A percentile compares a stretch with the other conserved stretches of the same genome.
phyloP scores from a whole-genome alignment of 768 basidiomycete genomes.

The Leccinum variicolor region DNA sequence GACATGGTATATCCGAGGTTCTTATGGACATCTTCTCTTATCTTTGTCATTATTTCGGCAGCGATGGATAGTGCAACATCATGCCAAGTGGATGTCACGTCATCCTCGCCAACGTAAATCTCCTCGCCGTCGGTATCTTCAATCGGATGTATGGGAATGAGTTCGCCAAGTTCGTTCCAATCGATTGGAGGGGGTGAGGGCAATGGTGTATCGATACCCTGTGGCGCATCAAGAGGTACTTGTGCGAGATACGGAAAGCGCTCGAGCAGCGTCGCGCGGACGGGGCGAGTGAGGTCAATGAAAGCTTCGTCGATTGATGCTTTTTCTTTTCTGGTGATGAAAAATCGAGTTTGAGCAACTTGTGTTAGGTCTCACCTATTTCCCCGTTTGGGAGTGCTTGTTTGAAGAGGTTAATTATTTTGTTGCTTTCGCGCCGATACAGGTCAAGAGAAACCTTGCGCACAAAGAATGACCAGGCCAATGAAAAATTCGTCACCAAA shows the following conservation, averaged over 20 bases:
- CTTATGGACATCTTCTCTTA: constrained; percentile 61
- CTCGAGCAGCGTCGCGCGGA: constrained; percentile 70
- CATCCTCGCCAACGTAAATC: constrained; percentile 24
- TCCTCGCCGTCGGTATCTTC: constrained; percentile 22
- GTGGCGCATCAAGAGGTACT: constrained; percentile 63
- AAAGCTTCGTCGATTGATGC: constrained; percentile 98
- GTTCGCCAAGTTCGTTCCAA: constrained; percentile 59
- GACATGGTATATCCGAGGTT: constrained; percentile 91
- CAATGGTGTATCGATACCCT: constrained; percentile 72
- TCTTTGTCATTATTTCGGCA: constrained; percentile 79
- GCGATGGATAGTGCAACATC: constrained; percentile 89
- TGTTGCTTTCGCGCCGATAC: constrained; percentile 87
- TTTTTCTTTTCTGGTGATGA: constrained; percentile 59
- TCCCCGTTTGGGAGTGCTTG: constrained; percentile 75
- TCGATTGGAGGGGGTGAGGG: constrained; percentile 65
- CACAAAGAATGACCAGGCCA: neutral
- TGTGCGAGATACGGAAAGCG: constrained; percentile 73
- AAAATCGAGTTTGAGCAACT: neutral
- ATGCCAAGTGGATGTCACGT: constrained; percentile 67
- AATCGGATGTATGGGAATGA: constrained; percentile 53
- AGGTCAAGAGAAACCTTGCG: constrained; percentile 85
- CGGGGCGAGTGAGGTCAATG: constrained; percentile 82
- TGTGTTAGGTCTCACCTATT: constrained; percentile 53
- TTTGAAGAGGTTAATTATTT: constrained; percentile 81
- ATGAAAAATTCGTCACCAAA: neutral